These are phyloP conservation scores for Phyllostachys edulis DNA, from an alignment of 176 grass and related monocot species.

Conservation along the genomic window DNA sequence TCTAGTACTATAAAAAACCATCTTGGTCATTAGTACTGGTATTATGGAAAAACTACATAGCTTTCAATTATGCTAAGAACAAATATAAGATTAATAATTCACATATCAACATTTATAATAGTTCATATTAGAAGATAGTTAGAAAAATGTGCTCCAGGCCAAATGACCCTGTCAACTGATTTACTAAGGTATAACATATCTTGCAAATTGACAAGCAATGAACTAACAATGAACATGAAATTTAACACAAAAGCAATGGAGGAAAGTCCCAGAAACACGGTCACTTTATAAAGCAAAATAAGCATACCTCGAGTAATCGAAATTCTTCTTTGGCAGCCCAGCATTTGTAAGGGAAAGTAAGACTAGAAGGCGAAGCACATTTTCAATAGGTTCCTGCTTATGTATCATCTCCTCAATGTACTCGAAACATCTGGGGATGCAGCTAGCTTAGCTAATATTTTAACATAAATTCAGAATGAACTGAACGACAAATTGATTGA, in stretches of 20 bases:
- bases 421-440: slow-evolving; percentile 73
- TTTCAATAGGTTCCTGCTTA: slow-evolving; percentile 89
- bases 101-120: too few species aligned
- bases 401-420: slow-evolving; percentile 99
- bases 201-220: background rate
- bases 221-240: background rate
- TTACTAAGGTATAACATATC: slow-evolving; percentile 15
- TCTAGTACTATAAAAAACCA: background rate
- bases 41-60: too few species aligned
- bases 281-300: slow-evolving; percentile 15
- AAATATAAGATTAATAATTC: too few species aligned
- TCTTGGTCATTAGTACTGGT: too few species aligned
- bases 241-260: slow-evolving; percentile 9
- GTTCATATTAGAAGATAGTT: too few species aligned
- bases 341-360: slow-evolving; percentile 91
- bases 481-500: background rate
- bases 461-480: slow-evolving; percentile 16
- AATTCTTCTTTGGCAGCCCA: slow-evolving; percentile 87
- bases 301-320: slow-evolving; percentile 83
- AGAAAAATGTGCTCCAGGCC: too few species aligned
- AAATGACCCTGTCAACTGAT: background rate
- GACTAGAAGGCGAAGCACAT: slow-evolving; percentile 78
- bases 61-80: too few species aligned
- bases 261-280: background rate
- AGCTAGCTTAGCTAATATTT: slow-evolving; percentile 15